phyloP scores from a whole-genome alignment of 2,329 filamentous ascomycete species.

The Aureobasidium sp. region DNA sequence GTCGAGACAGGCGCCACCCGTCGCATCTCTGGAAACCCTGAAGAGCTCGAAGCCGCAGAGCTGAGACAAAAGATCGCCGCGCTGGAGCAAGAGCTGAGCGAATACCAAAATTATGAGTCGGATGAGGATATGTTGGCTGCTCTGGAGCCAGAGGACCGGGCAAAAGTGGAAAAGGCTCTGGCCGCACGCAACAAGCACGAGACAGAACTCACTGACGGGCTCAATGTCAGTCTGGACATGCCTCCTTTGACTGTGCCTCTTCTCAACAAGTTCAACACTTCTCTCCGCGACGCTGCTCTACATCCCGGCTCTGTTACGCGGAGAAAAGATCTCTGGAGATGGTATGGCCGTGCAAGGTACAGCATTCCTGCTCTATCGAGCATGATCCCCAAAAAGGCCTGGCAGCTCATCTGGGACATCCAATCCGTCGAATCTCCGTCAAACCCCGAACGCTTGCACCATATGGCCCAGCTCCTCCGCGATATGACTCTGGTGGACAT shows the following conservation, averaged over 20 bases:
- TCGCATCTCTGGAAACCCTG: conserved; percentile 13
- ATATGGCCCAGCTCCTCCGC: conserved; percentile 21
- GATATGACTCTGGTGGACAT: conserved; percentile 22
- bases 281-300: conserved; percentile 9
- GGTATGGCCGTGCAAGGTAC: conserved; percentile 22
- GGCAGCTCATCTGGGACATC: conserved; percentile 27
- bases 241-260: conserved; percentile 11
- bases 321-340: conserved; percentile 22
- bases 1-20: conserved; percentile 14
- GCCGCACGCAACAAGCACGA: conserved; percentile 6
- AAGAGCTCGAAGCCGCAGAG: conserved; percentile 14
- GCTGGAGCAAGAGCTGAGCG: conserved; percentile 13
- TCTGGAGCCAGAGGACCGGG: conserved; percentile 11
- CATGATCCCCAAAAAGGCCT: conserved; percentile 22
- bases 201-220: not conserved
- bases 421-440: conserved; percentile 16
- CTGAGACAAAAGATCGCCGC: conserved; percentile 14
- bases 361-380: conserved; percentile 16
- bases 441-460: conserved; percentile 17
- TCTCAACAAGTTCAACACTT: conserved; percentile 13
- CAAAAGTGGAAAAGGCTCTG: conserved; percentile 12
- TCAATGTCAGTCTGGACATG: conserved; percentile 12
- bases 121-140: conserved; percentile 14
- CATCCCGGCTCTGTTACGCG: not conserved
- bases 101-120: conserved; percentile 13